Evolutionary conservation across 768 basidiomycete species (phyloP), one percentile per base, ranked within the genome.

Genomic region (Leccinum imitatum): DNA sequence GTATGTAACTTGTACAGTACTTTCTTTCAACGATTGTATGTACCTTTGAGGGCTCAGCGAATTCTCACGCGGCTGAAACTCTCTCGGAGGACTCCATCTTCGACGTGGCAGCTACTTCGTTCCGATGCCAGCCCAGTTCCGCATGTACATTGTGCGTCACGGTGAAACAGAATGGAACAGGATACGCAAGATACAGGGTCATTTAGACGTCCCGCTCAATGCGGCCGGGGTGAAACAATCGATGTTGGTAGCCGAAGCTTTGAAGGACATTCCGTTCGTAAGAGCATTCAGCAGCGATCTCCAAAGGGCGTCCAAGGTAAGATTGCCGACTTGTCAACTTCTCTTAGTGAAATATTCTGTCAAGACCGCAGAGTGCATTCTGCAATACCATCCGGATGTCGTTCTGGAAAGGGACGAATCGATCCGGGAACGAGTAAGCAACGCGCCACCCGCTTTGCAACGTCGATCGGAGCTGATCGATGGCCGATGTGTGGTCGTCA

Each of bases 141-240:
- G 78, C 56, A 64, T 91, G 50, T 89, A 87, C 69, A 74, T 91
- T 62, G 80, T 91, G 53, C 84, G 91, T 47, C 91, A 93, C 65
- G 91, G 89, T 19, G 89, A 93, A 77, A 93, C 91, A 25, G 80
- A 84, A 46, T 85, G 81, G 67, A 92, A 92, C 72, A 74, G 78
- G 55, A 72, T 75, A 6, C 76, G 78, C 25, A 83, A 89, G 58
- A 81, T 90, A 50, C 91, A 93, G 77, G 91, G 91, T 44, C 91
- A 93, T 9, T 66, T 84, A 57, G 87, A 93, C 73, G 86, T 86
- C 7, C 63, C 71, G 44, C 78, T 93, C 67, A 92, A 92, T 64
- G 81, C 78, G 15, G 73, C 71, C 4, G 91, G 91, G 14, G 56
- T 79, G 51, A 74, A 75, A 56, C 90, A 93, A 71, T 87, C 87